Evolutionary conservation across 345 rosid genomes (phyloP).

Genomic region (Eutrema yunnanense): DNA sequence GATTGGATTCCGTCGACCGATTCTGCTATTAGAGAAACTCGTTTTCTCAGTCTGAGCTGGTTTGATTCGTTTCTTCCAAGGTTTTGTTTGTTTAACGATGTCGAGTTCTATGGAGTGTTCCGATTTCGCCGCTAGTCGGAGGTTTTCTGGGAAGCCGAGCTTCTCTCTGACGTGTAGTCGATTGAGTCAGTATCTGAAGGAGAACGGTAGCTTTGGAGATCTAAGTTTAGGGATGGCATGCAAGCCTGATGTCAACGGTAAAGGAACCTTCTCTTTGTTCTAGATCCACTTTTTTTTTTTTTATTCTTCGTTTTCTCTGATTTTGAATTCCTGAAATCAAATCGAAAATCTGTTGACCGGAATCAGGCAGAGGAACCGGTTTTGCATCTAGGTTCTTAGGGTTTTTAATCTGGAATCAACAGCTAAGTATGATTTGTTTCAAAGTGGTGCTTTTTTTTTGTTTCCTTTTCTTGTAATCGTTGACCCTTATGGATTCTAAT

Average conservation of each 20-base stretch:
- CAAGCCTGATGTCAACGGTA: constrained; percentile 44
- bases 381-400: background rate
- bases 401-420: background rate
- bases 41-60: background rate
- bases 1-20: background rate
- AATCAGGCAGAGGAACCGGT: background rate
- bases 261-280: background rate
- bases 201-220: constrained; percentile 65
- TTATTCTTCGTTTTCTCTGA: background rate
- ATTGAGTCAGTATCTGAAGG: constrained; percentile 75
- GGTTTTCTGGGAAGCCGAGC: constrained; percentile 40
- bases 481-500: background rate
- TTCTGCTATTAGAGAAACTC: background rate
- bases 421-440: background rate
- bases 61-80: background rate
- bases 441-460: background rate
- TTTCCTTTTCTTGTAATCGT: background rate
- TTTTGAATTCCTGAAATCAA: background rate
- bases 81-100: constrained; percentile 32
- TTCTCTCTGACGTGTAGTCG: constrained; percentile 61
- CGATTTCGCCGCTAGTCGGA: constrained; percentile 23
- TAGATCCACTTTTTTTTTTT: background rate
- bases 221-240: constrained; percentile 60
- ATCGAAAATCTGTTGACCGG: background rate
- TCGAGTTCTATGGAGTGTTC: constrained; percentile 45